Conservation (phyloP, 192 early-diverging fungal species). For the Backusella circina region DNA sequence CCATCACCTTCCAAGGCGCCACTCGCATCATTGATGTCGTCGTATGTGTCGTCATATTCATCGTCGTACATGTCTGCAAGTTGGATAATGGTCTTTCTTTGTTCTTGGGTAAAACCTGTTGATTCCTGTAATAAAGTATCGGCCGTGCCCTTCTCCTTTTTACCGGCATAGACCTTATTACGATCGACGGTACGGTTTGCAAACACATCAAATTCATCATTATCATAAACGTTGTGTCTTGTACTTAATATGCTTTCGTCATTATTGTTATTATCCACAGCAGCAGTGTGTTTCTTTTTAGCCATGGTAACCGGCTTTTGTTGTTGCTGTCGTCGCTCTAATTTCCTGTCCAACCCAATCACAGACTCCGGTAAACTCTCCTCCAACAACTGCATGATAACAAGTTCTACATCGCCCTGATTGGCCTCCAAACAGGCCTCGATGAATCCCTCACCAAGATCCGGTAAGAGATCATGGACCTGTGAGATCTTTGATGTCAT, state of each 20-base stretch:
- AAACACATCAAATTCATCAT: conserved; percentile 94
- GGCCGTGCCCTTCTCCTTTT: conserved; percentile 55
- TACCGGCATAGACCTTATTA: conserved; percentile 68
- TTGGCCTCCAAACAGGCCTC: conserved; percentile 78
- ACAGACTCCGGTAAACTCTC: conserved; percentile 67
- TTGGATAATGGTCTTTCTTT: conserved; percentile 46
- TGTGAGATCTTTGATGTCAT: conserved; percentile 68
- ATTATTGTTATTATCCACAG: not conserved
- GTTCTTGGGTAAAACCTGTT: conserved; percentile 41
- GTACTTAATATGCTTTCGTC: conserved; percentile 10
- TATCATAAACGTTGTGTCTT: conserved; percentile 86
- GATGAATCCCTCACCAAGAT: conserved; percentile 88
- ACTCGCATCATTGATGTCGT: conserved; percentile 61
- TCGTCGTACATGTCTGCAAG: conserved; percentile 68
- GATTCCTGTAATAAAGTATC: conserved; percentile 53
- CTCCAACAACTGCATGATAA: conserved; percentile 80
- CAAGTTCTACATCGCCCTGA: conserved; percentile 61
- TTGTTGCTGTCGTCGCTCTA: conserved; percentile 34
- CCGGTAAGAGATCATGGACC: conserved; percentile 84
- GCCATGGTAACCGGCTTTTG: too few relatives aligned
- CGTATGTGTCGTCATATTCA: conserved; percentile 94
- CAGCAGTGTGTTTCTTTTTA: not conserved
- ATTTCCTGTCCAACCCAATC: conserved; percentile 59
- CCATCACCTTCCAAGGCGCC: conserved; percentile 49
- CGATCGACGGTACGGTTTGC: conserved; percentile 56